Evolutionary conservation across 106 monocot species (phyloP).

Genomic region (Allium fistulosum): DNA sequence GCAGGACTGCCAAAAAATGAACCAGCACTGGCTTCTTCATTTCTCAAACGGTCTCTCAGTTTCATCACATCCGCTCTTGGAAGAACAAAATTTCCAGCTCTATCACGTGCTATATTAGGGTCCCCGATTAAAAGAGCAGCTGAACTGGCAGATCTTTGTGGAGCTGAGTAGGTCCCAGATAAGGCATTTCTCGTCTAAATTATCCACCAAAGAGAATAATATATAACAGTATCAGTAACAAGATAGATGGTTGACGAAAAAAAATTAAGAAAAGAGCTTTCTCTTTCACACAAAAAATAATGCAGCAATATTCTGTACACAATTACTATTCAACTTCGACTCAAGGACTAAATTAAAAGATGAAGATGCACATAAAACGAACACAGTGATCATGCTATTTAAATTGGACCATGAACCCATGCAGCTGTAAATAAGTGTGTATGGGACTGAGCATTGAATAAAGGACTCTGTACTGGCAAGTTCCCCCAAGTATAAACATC

Average conservation of each 20-base stretch:
- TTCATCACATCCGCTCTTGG: conserved; percentile 96
- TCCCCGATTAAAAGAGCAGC: conserved; percentile 98
- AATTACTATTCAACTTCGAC: no score
- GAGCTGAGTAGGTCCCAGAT: conserved; percentile 96
- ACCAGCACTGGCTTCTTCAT: conserved; percentile 85
- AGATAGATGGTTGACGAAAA: not conserved
- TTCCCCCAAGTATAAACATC: no score
- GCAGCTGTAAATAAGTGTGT: no score
- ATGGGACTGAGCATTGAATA: no score
- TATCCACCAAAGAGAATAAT: not conserved
- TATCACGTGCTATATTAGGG: conserved; percentile 68
- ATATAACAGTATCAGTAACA: not conserved
- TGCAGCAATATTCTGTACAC: no score
- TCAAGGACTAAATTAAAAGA: no score
- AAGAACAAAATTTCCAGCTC: conserved; percentile 96
- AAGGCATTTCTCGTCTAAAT: conserved; percentile 90
- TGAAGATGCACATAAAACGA: not conserved
- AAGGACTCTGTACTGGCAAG: no score
- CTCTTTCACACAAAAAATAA: not conserved
- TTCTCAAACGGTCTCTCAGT: conserved; percentile 86
- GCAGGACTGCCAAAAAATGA: conserved; percentile 41
- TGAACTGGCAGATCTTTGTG: conserved; percentile 94
- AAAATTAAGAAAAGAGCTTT: not conserved
- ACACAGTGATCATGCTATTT: not conserved
- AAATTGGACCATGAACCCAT: not conserved